Base-by-base conservation (phyloP, 2,329 filamentous ascomycete species). In the Venturia nashicola region DNA sequence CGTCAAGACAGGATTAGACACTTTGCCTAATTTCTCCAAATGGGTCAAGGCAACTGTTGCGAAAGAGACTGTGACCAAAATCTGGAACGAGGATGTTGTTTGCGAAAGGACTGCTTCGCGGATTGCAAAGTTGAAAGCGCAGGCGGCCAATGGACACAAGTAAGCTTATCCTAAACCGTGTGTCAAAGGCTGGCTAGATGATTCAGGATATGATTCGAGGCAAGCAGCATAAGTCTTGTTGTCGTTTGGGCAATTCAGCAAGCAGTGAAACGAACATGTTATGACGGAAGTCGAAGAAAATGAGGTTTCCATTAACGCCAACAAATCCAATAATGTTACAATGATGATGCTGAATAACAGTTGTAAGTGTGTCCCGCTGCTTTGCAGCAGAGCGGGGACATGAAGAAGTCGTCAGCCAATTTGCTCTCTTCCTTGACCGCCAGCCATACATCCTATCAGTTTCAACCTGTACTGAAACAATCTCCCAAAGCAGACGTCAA, bases 1-100 rank as follows among this genome's bases (percentile, higher is more conserved):
- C 32, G 71, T 86, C 64, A 70, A 75, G 59, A 71, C 74, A 60
- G 77, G 75, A 23, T 74, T 87, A 65, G 73, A 81, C 65, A 78
- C 78, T 64, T 76, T 86, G n/a, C 88, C 88, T 1, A 82, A 81
- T 64, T 90, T 89, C 71, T 80, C 80, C 70, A 83, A 81, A 67
- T 92, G 89, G 88, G 83, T 83, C 0, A 76, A 83, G 65, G 81
- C 79, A 1, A 81, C 87, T 2, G 73, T 80, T 5, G 77, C 78
- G 65, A 82, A 89, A 64, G 82, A 86, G 18, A 91, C 86, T 68
- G 87, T 93, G 18, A 84, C 78, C 23, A 48, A 0, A 79, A 76
- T 59, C 84, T 90, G 79, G 69, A 73, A 88, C 63, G 84, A 84
- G 73, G 73, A 80, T 66, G 67, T 43, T 0, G 72, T 82, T 55